phyloP scores from a whole-genome alignment of 352 stramenopile genomes.

The Saprolegnia parasitica region DNA sequence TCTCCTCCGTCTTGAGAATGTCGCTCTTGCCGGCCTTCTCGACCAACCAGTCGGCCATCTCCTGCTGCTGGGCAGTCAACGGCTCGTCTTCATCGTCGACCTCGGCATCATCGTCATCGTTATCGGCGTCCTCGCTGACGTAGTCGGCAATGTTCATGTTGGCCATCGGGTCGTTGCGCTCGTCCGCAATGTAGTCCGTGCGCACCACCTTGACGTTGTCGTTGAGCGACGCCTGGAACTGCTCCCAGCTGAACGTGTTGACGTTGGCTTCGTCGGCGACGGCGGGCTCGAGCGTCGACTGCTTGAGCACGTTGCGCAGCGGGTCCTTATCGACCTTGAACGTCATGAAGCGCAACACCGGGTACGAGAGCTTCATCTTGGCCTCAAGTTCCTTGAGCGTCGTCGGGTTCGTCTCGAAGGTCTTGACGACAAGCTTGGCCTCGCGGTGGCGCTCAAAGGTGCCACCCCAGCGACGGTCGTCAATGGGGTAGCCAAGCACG shows the following conservation, averaged over 20 bases:
- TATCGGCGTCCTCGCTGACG: conserved; percentile 35
- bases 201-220: conserved; percentile 26
- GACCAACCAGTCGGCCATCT: conserved; percentile 27
- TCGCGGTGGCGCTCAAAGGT: conserved; percentile 82
- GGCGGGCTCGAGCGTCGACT: conserved; percentile 31
- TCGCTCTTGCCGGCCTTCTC: conserved; percentile 28
- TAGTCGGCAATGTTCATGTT: background rate
- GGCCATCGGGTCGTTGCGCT: background rate
- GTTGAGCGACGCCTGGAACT: conserved; percentile 21
- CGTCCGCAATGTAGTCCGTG: conserved; percentile 22
- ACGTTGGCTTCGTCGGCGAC: background rate
- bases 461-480: conserved; percentile 81
- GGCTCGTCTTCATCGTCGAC: conserved; percentile 30
- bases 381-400: conserved; percentile 64
- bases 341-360: conserved; percentile 79
- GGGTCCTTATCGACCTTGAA: conserved; percentile 80
- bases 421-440: conserved; percentile 77
- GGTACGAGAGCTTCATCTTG: conserved; percentile 84
- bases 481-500: conserved; percentile 72
- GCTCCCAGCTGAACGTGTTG: conserved; percentile 23
- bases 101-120: conserved; percentile 36
- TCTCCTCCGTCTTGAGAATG: conserved; percentile 21
- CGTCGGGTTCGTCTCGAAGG: conserved; percentile 74
- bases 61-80: conserved; percentile 39
- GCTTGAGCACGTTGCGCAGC: conserved; percentile 53